Base-by-base conservation (phyloP, 2,329 filamentous ascomycete species). In the Clarireedia homoeocarpa region DNA sequence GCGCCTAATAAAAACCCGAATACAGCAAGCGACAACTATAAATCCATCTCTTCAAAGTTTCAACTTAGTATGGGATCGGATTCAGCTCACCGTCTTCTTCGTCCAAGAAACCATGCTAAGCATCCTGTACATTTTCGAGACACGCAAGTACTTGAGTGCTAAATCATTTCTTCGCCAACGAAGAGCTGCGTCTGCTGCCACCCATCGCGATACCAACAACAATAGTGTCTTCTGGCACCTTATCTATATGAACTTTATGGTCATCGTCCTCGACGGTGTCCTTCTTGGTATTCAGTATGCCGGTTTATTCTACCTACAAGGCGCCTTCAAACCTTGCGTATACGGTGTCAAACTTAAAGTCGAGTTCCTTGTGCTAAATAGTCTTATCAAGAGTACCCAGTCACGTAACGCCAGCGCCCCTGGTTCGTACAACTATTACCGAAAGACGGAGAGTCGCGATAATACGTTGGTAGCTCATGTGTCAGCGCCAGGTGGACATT, bases 101-200 rank as follows among this genome's bases (percentile, higher is more conserved):
- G 46, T 76, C n/a, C 74, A 77, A 58, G 76, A 78, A 59, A 64
- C 69, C 24, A 63, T 74, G 34, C 69, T 78, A 30, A 77, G 75
- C 0, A 69, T 71, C 5, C 67, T 82, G 2, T 82, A 81, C 58
- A 73, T 82, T 34, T 78, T 76, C 62, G 76, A 80, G 53, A 80
- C 78, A 44, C 40, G 15, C 7, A 20, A 54, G 34, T 34, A 58
- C 4, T 42, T 54, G 14, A 47, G 58, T 15, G 45, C 49, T 9
- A 44, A 36, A 20, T 53, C 48, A 15, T 44, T 51, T 15, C 65
- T 67, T 6, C 65, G 64, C 14, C 66, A 57, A 46, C 68, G 72
- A 50, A 69, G 73, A 67, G 61, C 70, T 51, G 20, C 23, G 20
- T 42, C 39, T n/a, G 5, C 39, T 14, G 3, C 39, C 39, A 42